phyloP scores from a whole-genome alignment of 1,284 basidiomycete species.

The Bondarzewia mesenterica region DNA sequence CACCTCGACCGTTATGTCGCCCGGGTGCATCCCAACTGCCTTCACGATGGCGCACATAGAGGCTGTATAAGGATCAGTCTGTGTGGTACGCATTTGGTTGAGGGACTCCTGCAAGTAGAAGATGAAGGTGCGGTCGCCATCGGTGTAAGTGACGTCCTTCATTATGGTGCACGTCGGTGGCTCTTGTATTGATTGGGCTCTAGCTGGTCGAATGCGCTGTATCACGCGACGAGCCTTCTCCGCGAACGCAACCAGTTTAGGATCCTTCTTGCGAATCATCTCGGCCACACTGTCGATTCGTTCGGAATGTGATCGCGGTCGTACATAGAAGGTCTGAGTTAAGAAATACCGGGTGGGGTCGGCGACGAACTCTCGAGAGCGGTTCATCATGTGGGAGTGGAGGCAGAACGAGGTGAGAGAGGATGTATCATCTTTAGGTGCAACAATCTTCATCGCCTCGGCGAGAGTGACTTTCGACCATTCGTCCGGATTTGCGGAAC shows the following conservation, averaged over 20 bases:
- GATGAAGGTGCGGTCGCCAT: constrained; percentile 58
- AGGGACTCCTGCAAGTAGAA: constrained; percentile 59
- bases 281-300: constrained; percentile 45
- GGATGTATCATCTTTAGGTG: constrained; percentile 18
- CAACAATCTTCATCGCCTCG: constrained; percentile 40
- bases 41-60: constrained; percentile 58
- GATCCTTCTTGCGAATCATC: constrained; percentile 38
- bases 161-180: constrained; percentile 24
- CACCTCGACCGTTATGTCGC: constrained; percentile 28
- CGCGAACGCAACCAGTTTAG: constrained; percentile 47
- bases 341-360: constrained; percentile 46
- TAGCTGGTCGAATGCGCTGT: too few relatives aligned
- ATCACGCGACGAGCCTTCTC: constrained; percentile 42
- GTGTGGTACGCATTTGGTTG: constrained; percentile 49
- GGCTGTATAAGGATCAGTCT: constrained; percentile 53
- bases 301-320: constrained; percentile 55
- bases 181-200: too few relatives aligned
- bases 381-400: constrained; percentile 69
- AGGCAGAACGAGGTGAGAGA: constrained; percentile 49
- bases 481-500: constrained; percentile 33
- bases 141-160: constrained; percentile 28
- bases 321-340: constrained; percentile 59
- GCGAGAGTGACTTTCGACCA: constrained; percentile 45
- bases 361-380: constrained; percentile 57
- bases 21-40: constrained; percentile 33